Percentiles rank a stretch among this genome's conserved stretches.
These are phyloP conservation scores for Erysimum cheiranthoides DNA, from an alignment of 345 rosid genomes.

Conservation along the genomic window DNA sequence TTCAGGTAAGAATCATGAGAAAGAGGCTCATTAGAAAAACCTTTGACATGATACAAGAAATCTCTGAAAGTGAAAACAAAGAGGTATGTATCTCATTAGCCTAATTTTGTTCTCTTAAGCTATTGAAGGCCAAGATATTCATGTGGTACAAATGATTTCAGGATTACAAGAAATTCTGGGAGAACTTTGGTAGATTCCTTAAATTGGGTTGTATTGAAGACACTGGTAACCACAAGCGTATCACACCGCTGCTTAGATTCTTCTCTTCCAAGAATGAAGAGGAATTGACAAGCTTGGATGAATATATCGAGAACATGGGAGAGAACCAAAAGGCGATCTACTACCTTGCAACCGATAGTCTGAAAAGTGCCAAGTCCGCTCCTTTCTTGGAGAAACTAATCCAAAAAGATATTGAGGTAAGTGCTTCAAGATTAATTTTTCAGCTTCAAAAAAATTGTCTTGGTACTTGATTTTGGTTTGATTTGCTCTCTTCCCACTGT, in stretches of 20 bases:
- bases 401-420: constrained; percentile 91
- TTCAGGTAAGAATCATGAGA: constrained; percentile 93
- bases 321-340: constrained; percentile 95
- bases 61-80: constrained; percentile 82
- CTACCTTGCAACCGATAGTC: constrained; percentile 91
- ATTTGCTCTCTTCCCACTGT: background rate
- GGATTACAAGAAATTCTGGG: constrained; percentile 99
- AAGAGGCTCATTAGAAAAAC: constrained; percentile 96
- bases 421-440: background rate
- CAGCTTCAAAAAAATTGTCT: background rate
- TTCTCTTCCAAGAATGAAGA: constrained; percentile 86
- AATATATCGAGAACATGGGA: constrained; percentile 91
- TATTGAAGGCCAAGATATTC: background rate
- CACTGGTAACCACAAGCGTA: constrained; percentile 94
- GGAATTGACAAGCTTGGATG: constrained; percentile 80
- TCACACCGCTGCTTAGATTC: constrained; percentile 83
- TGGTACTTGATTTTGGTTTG: background rate
- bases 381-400: constrained; percentile 96
- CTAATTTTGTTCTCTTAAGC: background rate
- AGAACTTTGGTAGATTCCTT: constrained; percentile 89
- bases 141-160: constrained; percentile 45
- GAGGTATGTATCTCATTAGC: constrained; percentile 58
- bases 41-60: constrained; percentile 94
- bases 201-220: constrained; percentile 97
- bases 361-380: constrained; percentile 92